Base-by-base conservation (phyloP, 192 early-diverging fungal species). In the Backusella luteola region DNA sequence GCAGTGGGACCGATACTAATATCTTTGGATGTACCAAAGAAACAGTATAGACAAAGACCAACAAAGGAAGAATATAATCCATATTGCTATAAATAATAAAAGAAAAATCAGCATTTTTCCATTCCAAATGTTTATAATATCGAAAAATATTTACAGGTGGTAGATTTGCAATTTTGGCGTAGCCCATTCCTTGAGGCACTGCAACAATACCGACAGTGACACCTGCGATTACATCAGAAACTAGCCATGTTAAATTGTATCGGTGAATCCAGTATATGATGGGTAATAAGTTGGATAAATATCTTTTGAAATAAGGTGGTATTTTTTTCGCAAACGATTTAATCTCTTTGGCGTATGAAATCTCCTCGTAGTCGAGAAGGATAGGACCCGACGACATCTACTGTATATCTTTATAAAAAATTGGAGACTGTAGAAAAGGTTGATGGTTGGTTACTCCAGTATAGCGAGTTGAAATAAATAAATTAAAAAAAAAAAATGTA, bases 21-120 rank as follows among this genome's bases (percentile, higher is more conserved):
- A 73, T 87, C 90, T 79, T 93, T 92, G 21, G 89, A 88, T 0
- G 94, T 95, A 26, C 91, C 91, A 78, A 94, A 90, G 38, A 92
- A 79, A 66, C 85, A 83, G 75, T 95, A 95, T 36, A 93, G 23
- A 19, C 92, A 74, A 29, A 89, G 81, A 34, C 94, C 92, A 36
- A 91, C 82, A 77, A 94, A 91, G 53, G 87, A 85, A 73, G 92
- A 91, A 82, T 94, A 95, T 17, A 95, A 82, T 0, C 94, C 94
- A 74, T 89, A 94, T 80, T 94, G 80, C 56, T 63, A 59, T 56
- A 39, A 11, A 39, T 39, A 39, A 9, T 75, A n/a, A 66, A 42
- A 32, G 23, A 69, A 38, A 41, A 69, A 26, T 69, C 4, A 14
- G 19, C 7, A 32, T 32, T 66, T 29, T 34, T 38, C 6, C 32